phyloP scores from a whole-genome alignment of 805 yeast species.

The Priceomyces medius region DNA sequence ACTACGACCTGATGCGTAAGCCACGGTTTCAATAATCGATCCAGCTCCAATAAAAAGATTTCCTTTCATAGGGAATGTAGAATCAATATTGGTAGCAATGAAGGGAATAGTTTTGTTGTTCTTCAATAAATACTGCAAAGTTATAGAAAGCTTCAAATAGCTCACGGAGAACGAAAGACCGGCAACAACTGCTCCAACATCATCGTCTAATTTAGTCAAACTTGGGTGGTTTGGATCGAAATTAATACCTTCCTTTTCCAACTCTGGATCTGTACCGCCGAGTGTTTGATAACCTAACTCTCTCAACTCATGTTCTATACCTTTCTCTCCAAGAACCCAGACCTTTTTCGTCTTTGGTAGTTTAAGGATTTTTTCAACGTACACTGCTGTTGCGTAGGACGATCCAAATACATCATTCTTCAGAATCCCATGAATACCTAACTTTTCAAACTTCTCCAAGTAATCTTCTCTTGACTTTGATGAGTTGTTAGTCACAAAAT shows the following conservation, averaged over 20 bases:
- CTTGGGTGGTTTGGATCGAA: constrained; percentile 59
- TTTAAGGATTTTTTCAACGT: constrained; percentile 71
- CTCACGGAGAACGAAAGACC: constrained; percentile 79
- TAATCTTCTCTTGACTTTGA: constrained; percentile 84
- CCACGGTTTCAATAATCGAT: constrained; percentile 74
- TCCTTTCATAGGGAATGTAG: constrained; percentile 91
- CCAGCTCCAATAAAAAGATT: constrained; percentile 93
- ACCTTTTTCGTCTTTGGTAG: constrained; percentile 75
- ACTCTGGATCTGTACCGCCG: constrained; percentile 78
- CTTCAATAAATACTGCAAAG: constrained; percentile 75
- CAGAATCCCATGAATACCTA: constrained; percentile 48
- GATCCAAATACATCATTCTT: constrained; percentile 84
- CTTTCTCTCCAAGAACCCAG: constrained; percentile 87
- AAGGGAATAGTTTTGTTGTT: constrained; percentile 59
- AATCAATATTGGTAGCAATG: constrained; percentile 91
- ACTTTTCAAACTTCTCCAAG: constrained; percentile 65
- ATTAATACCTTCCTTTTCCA: constrained; percentile 43
- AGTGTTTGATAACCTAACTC: constrained; percentile 71
- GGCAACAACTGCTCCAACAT: constrained; percentile 85
- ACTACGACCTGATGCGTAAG: constrained; percentile 71
- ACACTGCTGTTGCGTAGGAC: constrained; percentile 87
- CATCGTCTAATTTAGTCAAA: constrained; percentile 59
- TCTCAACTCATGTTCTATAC: constrained; percentile 76
- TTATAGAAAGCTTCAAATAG: constrained; percentile 76
- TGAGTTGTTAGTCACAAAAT: constrained; percentile 94